Percentiles rank a stretch among this genome's conserved stretches.
These are phyloP conservation scores for Afroboletus lepidellus DNA, from an alignment of 1,284 basidiomycete genomes.

Conservation along the genomic window DNA sequence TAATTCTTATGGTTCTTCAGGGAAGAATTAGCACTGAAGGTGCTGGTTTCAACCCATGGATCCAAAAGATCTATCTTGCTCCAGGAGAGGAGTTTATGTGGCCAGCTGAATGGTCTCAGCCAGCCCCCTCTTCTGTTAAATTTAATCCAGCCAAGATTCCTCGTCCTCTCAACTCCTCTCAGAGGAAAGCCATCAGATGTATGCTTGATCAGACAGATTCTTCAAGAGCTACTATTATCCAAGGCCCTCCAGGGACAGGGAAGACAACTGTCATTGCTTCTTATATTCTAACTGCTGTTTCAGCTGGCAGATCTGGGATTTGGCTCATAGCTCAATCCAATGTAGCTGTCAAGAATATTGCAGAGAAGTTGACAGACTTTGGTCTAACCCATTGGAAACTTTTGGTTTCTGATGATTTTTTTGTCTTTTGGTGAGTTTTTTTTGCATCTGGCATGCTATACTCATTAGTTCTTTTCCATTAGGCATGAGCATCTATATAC, in stretches of 20 bases:
- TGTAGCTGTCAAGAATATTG: slow-evolving; percentile 55
- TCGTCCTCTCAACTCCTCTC: slow-evolving; percentile 28
- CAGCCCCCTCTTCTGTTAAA: slow-evolving; percentile 12
- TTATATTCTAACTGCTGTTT: slow-evolving; percentile 38
- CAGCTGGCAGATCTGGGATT: slow-evolving; percentile 31
- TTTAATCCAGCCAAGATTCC: slow-evolving; percentile 18
- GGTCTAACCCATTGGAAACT: slow-evolving; percentile 42
- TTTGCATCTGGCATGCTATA: background rate
- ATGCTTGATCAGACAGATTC: slow-evolving; percentile 29
- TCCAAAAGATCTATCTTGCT: slow-evolving; percentile 53
- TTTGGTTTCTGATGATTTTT: slow-evolving; percentile 48
- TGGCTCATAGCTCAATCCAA: slow-evolving; percentile 58
- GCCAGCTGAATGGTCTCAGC: slow-evolving; percentile 40
- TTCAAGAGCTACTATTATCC: slow-evolving; percentile 36
- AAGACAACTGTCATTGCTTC: slow-evolving; percentile 48
- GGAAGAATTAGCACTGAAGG: slow-evolving; percentile 33
- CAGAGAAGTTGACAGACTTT: slow-evolving; percentile 46
- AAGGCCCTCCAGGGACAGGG: slow-evolving; percentile 53
- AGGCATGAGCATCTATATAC: slow-evolving; percentile 56
- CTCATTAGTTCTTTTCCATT: slow-evolving; percentile 1
- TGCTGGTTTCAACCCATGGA: slow-evolving; percentile 52
- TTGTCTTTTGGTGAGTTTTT: slow-evolving; percentile 43
- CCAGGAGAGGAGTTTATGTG: slow-evolving; percentile 37
- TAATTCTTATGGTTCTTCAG: slow-evolving; percentile 52
- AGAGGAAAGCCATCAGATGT: slow-evolving; percentile 24